phyloP scores from a whole-genome alignment of 805 yeast genomes.

The Sungouiella blattae region DNA sequence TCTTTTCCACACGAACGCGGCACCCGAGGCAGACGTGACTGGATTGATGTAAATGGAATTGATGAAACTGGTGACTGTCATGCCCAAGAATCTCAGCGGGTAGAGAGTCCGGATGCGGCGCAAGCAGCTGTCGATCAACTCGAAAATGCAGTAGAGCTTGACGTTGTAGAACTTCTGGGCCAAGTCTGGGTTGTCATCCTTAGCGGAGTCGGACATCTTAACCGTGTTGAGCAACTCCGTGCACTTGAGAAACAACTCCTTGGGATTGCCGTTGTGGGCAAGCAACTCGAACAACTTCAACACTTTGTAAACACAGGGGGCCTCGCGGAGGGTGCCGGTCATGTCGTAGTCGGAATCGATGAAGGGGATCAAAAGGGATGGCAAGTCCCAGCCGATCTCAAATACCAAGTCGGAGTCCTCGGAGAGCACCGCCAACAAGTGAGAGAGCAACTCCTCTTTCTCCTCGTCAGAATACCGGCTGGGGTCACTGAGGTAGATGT shows the following conservation, averaged over 20 bases:
- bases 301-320: slow-evolving; percentile 37
- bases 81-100: slow-evolving; percentile 77
- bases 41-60: slow-evolving; percentile 43
- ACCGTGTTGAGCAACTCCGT: slow-evolving; percentile 59
- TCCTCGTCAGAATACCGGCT: slow-evolving; percentile 45
- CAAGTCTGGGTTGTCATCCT: slow-evolving; percentile 1
- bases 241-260: slow-evolving; percentile 68
- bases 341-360: slow-evolving; percentile 38
- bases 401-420: slow-evolving; percentile 48
- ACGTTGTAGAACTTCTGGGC: slow-evolving; percentile 42
- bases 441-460: slow-evolving; percentile 44
- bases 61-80: slow-evolving; percentile 59
- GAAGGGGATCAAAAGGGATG: slow-evolving; percentile 58
- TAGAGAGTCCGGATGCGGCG: slow-evolving; percentile 62
- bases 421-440: slow-evolving; percentile 41
- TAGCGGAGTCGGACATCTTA: slow-evolving; percentile 17
- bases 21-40: slow-evolving; percentile 19
- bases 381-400: slow-evolving; percentile 92
- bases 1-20: slow-evolving; percentile 52
- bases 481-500: slow-evolving; percentile 52
- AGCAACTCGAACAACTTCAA: slow-evolving; percentile 58
- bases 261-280: slow-evolving; percentile 71
- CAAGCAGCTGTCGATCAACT: slow-evolving; percentile 57
- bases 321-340: slow-evolving; percentile 25
- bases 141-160: slow-evolving; percentile 63